phyloP scores from a whole-genome alignment of 768 basidiomycete genomes.

The Galerina sulciceps region DNA sequence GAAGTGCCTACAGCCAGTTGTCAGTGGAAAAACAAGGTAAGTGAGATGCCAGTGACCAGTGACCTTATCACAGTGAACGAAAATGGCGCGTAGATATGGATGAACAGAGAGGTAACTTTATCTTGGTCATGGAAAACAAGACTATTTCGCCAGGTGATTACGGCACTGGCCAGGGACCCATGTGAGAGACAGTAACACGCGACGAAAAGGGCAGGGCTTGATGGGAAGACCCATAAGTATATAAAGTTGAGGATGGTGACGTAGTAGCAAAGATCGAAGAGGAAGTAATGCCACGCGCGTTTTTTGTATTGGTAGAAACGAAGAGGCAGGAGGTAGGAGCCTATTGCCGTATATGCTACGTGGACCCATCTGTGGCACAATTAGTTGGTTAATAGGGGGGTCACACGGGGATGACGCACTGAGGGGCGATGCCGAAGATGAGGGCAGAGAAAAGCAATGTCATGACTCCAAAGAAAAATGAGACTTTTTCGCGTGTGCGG shows the following conservation, averaged over 20 bases:
- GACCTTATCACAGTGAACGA: slow-evolving; percentile 91
- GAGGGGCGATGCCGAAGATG: slow-evolving; percentile 84
- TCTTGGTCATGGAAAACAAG: slow-evolving; percentile 98
- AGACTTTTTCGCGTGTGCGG: slow-evolving; percentile 80
- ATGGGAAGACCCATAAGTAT: slow-evolving; percentile 90
- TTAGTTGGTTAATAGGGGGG: not conserved
- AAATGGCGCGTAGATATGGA: slow-evolving; percentile 93
- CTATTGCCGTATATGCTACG: slow-evolving; percentile 81
- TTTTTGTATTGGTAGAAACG: slow-evolving; percentile 90
- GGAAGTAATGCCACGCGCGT: slow-evolving; percentile 93
- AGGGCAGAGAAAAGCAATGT: slow-evolving; percentile 83
- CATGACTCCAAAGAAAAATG: slow-evolving; percentile 96
- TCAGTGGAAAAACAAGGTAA: not conserved
- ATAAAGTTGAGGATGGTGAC: slow-evolving; percentile 90
- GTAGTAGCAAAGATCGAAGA: slow-evolving; percentile 93
- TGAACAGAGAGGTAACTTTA: slow-evolving; percentile 93
- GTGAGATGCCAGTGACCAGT: slow-evolving; percentile 25
- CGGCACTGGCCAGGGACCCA: slow-evolving; percentile 89
- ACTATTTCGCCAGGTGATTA: slow-evolving; percentile 98
- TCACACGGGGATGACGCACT: slow-evolving; percentile 53
- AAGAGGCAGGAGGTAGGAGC: slow-evolving; percentile 78
- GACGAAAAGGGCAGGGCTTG: slow-evolving; percentile 77
- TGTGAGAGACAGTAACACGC: slow-evolving; percentile 94
- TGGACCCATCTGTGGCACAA: slow-evolving; percentile 76
- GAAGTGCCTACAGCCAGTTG: slow-evolving; percentile 64